Evolutionary conservation across 495 filamentous ascomycete species (phyloP).

Genomic region (Daldinia childiae): DNA sequence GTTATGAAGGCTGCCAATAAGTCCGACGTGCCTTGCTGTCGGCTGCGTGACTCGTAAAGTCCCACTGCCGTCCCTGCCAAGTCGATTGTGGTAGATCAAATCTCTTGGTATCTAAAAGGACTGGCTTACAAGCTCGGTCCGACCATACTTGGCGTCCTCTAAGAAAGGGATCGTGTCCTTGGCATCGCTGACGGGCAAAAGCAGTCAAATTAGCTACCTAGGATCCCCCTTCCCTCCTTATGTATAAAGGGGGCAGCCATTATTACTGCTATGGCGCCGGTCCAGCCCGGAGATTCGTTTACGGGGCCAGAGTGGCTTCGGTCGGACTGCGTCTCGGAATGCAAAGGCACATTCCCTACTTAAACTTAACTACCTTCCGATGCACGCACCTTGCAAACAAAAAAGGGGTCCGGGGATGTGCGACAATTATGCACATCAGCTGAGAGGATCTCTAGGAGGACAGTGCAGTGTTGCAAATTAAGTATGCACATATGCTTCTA

Average conservation of each 20-base stretch:
- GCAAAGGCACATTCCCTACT: slow-evolving; percentile 14
- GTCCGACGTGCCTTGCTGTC: slow-evolving; percentile 20
- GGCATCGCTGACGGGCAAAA: slow-evolving; percentile 29
- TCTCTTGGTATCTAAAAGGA: slow-evolving; percentile 47
- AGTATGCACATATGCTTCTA: slow-evolving; percentile 18
- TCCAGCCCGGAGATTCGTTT: slow-evolving; percentile 22
- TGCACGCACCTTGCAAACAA: slow-evolving; percentile 23
- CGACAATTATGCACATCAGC: slow-evolving; percentile 38
- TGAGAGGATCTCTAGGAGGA: slow-evolving; percentile 28
- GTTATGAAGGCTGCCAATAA: slow-evolving; percentile 14
- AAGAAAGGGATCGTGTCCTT: slow-evolving; percentile 29
- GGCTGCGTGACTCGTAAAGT: slow-evolving; percentile 33
- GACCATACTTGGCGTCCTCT: slow-evolving; percentile 43
- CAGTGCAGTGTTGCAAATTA: slow-evolving; percentile 21
- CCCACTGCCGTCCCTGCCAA: slow-evolving; percentile 51
- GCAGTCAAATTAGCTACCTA: slow-evolving; percentile 21
- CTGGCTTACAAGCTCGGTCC: slow-evolving; percentile 46
- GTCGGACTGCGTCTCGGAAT: slow-evolving; percentile 28
- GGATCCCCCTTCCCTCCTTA: slow-evolving; percentile 2
- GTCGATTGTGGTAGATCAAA: slow-evolving; percentile 49
- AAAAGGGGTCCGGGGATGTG: slow-evolving; percentile 27
- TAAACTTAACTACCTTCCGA: slow-evolving; percentile 35
- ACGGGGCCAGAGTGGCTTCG: slow-evolving; percentile 27
- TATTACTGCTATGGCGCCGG: slow-evolving; percentile 21
- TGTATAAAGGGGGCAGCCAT: slow-evolving; percentile 7